A percentile compares a stretch with the other conserved stretches of the same genome.
Conservation (phyloP, 805 yeast genomes). For the Zygotorulaspora florentina region DNA sequence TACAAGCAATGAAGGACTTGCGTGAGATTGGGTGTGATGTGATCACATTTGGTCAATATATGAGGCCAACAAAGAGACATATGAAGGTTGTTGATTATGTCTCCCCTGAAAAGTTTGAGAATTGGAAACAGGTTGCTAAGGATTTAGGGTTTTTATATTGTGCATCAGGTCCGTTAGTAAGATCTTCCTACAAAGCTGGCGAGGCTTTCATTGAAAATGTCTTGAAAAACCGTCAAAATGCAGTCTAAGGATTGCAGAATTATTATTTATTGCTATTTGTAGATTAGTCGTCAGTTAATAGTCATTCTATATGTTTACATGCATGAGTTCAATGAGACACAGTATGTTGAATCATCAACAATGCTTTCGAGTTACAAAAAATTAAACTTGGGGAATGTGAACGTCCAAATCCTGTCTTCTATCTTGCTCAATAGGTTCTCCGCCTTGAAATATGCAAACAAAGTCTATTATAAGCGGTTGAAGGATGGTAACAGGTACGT, state of each 20-base stretch:
- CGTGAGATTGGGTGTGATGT: conserved; percentile 81
- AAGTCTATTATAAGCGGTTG: conserved; percentile 59
- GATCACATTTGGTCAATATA: conserved; percentile 97
- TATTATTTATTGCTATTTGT: background rate
- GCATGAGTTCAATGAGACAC: background rate
- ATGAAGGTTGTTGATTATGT: conserved; percentile 97
- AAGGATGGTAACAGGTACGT: conserved; percentile 58
- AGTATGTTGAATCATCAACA: too few relatives aligned
- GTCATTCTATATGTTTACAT: background rate
- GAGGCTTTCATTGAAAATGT: conserved; percentile 96
- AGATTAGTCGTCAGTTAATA: background rate
- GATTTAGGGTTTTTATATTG: conserved; percentile 92
- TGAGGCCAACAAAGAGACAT: conserved; percentile 98
- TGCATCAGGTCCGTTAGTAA: conserved; percentile 94
- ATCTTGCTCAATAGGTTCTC: conserved; percentile 38
- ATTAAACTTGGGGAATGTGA: conserved; percentile 44
- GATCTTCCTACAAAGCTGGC: conserved; percentile 97
- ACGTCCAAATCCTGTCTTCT: conserved; percentile 49
- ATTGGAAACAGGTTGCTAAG: conserved; percentile 84
- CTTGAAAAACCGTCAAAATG: conserved; percentile 57
- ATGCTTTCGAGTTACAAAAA: background rate
- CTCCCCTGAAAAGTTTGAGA: conserved; percentile 88
- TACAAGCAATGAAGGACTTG: conserved; percentile 70
- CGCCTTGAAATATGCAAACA: conserved; percentile 54
- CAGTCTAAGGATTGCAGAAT: background rate